Percentiles rank a stretch among this genome's conserved stretches.
phyloP scores from a whole-genome alignment of 805 yeast species.

The Teunomyces lycoperdinae region DNA sequence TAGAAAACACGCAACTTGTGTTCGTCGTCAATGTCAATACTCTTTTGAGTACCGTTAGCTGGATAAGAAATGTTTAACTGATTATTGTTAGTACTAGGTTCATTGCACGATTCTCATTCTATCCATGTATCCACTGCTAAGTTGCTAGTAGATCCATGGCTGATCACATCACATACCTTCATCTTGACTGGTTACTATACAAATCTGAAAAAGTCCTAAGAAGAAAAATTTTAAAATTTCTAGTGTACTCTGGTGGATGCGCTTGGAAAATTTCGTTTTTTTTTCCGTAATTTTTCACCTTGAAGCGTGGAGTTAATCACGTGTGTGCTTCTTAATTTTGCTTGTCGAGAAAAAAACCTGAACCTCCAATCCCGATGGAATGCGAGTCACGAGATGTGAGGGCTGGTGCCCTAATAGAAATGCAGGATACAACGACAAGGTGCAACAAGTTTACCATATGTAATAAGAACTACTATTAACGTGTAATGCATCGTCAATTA shows the following conservation, averaged over 20 bases:
- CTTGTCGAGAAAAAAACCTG: background rate
- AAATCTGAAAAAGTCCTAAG: slow-evolving; percentile 23
- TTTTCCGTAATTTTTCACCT: slow-evolving; percentile 1
- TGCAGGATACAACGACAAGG: background rate
- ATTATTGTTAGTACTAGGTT: slow-evolving; percentile 8
- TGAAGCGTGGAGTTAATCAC: background rate
- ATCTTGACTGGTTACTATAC: slow-evolving; percentile 32
- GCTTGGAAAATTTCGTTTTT: slow-evolving; percentile 3
- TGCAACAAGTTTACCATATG: background rate
- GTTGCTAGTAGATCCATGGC: background rate
- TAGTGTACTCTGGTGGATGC: slow-evolving; percentile 1
- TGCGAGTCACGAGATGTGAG: background rate
- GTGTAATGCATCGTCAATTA: too few relatives aligned
- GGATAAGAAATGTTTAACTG: slow-evolving; percentile 99
- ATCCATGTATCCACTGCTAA: background rate
- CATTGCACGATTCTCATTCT: background rate
- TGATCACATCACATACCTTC: slow-evolving; percentile 37
- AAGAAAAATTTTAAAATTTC: slow-evolving; percentile 10
- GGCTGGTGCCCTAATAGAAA: background rate
- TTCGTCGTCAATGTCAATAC: slow-evolving; percentile 97
- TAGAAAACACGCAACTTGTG: slow-evolving; percentile 97
- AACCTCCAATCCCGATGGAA: background rate
- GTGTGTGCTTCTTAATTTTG: background rate
- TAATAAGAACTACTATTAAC: too few relatives aligned
- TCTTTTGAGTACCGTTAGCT: slow-evolving; percentile 99